Conservation (phyloP, 805 yeast genomes). For the Sugiyamaella chiloensis region DNA sequence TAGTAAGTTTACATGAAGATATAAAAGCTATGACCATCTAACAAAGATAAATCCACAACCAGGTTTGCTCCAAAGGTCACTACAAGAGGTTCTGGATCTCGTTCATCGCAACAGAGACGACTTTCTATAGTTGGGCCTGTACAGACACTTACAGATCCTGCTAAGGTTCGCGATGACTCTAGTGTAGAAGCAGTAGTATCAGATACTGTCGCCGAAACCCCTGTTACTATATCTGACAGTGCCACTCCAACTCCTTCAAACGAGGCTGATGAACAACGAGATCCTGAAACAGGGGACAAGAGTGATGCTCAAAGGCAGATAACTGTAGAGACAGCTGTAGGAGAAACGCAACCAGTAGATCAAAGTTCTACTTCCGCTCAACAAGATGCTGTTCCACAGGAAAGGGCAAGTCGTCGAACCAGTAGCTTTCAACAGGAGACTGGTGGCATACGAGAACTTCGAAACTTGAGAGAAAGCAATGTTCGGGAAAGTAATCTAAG, state of each 20-base stretch:
- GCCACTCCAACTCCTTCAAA: background rate
- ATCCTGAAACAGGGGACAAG: background rate
- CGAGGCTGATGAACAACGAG: background rate
- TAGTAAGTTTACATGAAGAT: conserved; percentile 28
- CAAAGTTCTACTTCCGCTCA: too few species aligned
- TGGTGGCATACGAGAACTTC: too few species aligned
- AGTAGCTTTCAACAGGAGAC: too few species aligned
- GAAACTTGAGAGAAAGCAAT: too few species aligned
- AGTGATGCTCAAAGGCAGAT: background rate
- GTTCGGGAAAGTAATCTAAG: too few species aligned
- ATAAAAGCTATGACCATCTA: too few species aligned
- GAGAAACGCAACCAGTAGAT: too few species aligned
- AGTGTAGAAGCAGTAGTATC: background rate
- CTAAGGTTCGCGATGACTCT: too few species aligned
- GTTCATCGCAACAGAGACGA: conserved; percentile 22
- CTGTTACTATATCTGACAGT: background rate
- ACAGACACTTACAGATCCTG: background rate
- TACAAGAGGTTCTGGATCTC: conserved; percentile 23
- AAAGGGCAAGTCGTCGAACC: too few species aligned
- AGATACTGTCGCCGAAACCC: background rate
- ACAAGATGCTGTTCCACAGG: too few species aligned
- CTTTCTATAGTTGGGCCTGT: conserved; percentile 24
- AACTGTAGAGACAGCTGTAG: background rate
- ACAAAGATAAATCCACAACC: conserved; percentile 32
- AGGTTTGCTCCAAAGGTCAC: conserved; percentile 32